Evolutionary conservation across 75 land plant genomes (phyloP).

Genomic region (Azolla pinnata): DNA sequence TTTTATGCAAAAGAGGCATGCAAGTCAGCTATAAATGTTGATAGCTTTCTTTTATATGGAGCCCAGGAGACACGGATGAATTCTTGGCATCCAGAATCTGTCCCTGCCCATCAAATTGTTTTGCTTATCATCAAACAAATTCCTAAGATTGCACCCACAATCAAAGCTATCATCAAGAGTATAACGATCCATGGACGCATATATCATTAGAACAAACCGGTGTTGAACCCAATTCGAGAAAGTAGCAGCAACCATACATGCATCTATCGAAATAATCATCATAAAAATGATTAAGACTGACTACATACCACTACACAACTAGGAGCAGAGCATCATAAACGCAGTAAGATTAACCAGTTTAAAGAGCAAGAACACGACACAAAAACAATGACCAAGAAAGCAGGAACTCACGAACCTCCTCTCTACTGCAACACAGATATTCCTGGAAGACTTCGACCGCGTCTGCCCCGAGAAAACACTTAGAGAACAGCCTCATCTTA

Average conservation of each 20-base stretch:
- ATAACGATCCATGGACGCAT: not conserved
- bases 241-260: conserved; percentile 1
- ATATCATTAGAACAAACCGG: not conserved
- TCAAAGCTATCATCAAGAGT: not conserved
- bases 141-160: too few relatives aligned
- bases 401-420: conserved; percentile 35
- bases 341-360: not conserved
- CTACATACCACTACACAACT: too few relatives aligned
- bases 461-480: conserved; percentile 62
- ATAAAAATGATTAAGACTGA: too few relatives aligned
- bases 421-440: conserved; percentile 47
- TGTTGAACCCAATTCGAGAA: not conserved
- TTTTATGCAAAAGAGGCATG: too few relatives aligned
- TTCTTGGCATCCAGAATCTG: not conserved
- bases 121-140: too few relatives aligned
- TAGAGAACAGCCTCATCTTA: conserved; percentile 45
- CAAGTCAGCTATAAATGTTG: too few relatives aligned
- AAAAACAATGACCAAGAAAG: not conserved
- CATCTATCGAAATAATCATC: not conserved
- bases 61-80: too few relatives aligned
- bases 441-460: conserved; percentile 46
- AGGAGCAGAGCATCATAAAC: too few relatives aligned
- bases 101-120: not conserved
- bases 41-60: too few relatives aligned
- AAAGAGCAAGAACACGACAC: not conserved